A percentile compares a stretch with the other conserved stretches of the same genome.
These are phyloP conservation scores for Flaveria trinervia DNA, from an alignment of 129 eudicot genomes.

Conservation along the genomic window DNA sequence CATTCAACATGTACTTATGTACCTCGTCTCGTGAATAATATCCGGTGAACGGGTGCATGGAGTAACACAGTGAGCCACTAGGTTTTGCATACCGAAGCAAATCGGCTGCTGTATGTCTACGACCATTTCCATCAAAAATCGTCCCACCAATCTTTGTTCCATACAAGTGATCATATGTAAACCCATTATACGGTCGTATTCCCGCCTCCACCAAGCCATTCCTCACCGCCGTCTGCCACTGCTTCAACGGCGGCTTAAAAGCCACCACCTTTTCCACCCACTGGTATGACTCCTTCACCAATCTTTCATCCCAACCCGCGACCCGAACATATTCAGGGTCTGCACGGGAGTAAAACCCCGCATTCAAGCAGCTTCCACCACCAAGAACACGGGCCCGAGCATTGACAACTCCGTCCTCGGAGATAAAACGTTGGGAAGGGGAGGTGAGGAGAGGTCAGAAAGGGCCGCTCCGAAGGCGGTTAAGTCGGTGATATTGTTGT, in stretches of 20 bases:
- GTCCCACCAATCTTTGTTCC: conserved; percentile 91
- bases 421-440: conserved; percentile 81
- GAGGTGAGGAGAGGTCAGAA: conserved; percentile 69
- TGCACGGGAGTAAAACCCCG: conserved; percentile 88
- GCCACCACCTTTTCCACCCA: conserved; percentile 91
- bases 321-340: conserved; percentile 39
- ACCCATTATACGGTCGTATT: conserved; percentile 63
- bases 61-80: conserved; percentile 54
- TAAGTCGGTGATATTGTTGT: conserved; percentile 66
- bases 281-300: conserved; percentile 72
- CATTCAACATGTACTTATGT: conserved; percentile 41
- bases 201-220: conserved; percentile 80
- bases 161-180: conserved; percentile 66
- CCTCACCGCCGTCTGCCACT: conserved; percentile 82
- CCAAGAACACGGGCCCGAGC: conserved; percentile 86
- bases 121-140: conserved; percentile 63
- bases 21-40: conserved; percentile 65
- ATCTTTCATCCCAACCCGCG: conserved; percentile 65
- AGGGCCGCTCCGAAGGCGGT: conserved; percentile 64
- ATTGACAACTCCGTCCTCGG: conserved; percentile 78
- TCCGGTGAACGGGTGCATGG: conserved; percentile 70
- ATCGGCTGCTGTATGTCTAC: conserved; percentile 84
- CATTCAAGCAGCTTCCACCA: conserved; percentile 80
- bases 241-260: conserved; percentile 62
- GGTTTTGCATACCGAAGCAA: conserved; percentile 66